Evolutionary conservation across 169 alveolate species (phyloP).

Genomic region (Eimeria sp.): DNA sequence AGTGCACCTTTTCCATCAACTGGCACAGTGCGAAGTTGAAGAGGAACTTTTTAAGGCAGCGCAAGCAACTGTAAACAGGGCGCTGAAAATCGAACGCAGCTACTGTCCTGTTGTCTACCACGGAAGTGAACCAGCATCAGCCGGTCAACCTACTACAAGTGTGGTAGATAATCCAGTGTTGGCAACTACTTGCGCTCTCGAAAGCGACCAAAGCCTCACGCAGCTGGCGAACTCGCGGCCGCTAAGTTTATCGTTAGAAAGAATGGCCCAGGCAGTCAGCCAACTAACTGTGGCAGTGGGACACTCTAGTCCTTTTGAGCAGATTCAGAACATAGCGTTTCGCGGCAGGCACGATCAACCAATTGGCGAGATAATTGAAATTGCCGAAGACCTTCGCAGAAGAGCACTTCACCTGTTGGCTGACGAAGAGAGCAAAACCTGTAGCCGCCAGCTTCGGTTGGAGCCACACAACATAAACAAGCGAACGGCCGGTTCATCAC

Average conservation of each 20-base stretch:
- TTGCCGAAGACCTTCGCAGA: slow-evolving; percentile 46
- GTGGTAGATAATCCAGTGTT: slow-evolving; percentile 15
- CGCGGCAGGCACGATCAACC: slow-evolving; percentile 15
- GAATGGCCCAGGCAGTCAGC: background rate
- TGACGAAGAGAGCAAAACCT: slow-evolving; percentile 8
- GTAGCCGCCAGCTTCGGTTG: slow-evolving; percentile 32
- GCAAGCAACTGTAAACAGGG: slow-evolving; percentile 32
- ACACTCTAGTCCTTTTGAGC: slow-evolving; percentile 4
- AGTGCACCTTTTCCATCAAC: slow-evolving; percentile 51
- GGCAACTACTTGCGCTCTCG: slow-evolving; percentile 27
- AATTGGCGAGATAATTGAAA: background rate
- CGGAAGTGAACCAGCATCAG: background rate
- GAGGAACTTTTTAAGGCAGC: slow-evolving; percentile 56
- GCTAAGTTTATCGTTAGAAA: slow-evolving; percentile 21
- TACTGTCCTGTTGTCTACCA: background rate
- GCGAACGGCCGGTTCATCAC: slow-evolving; percentile 8
- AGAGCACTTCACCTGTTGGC: slow-evolving; percentile 18
- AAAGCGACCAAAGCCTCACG: background rate
- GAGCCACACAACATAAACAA: slow-evolving; percentile 28
- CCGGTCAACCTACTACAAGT: background rate
- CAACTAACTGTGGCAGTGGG: background rate
- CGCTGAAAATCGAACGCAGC: slow-evolving; percentile 29
- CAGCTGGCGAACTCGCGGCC: slow-evolving; percentile 14
- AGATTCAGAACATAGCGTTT: slow-evolving; percentile 54
- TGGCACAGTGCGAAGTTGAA: slow-evolving; percentile 70